phyloP scores from a whole-genome alignment of 495 filamentous ascomycete species.

The Xylaria bambusicola region DNA sequence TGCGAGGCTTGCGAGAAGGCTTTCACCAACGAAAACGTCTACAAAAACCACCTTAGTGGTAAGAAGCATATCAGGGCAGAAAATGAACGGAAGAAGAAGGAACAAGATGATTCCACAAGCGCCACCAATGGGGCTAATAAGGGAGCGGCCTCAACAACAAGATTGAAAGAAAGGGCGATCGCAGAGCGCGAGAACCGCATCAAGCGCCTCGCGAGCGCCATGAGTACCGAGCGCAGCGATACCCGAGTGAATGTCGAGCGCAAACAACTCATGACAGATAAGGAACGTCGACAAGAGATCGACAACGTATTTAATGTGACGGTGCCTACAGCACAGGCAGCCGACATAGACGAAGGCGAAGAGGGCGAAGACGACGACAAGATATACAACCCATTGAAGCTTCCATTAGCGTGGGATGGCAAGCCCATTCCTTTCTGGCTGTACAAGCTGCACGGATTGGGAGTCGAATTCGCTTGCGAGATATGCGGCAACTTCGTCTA shows the following conservation, averaged over 20 bases:
- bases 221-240: constrained; percentile 77
- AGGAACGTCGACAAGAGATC: constrained; percentile 87
- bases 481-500: constrained; percentile 98
- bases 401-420: constrained; percentile 95
- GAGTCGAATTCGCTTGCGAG: constrained; percentile 93
- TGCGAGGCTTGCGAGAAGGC: constrained; percentile 90
- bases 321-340: constrained; percentile 48
- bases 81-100: constrained; percentile 51
- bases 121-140: constrained; percentile 33
- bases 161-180: constrained; percentile 85
- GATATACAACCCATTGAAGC: constrained; percentile 94
- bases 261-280: constrained; percentile 92
- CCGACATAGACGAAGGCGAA: constrained; percentile 56
- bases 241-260: constrained; percentile 92
- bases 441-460: constrained; percentile 93
- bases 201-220: constrained; percentile 70
- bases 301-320: constrained; percentile 72
- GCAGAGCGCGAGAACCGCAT: constrained; percentile 87
- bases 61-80: constrained; percentile 91
- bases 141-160: constrained; percentile 43
- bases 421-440: constrained; percentile 99
- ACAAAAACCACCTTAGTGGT: constrained; percentile 81
- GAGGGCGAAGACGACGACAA: constrained; percentile 74
- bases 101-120: constrained; percentile 25
- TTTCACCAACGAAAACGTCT: constrained; percentile 94